Evolutionary conservation across 2,329 filamentous ascomycete species (phyloP), one percentile per base, ranked within the genome.

Genomic region (Alternaria consortialis): DNA sequence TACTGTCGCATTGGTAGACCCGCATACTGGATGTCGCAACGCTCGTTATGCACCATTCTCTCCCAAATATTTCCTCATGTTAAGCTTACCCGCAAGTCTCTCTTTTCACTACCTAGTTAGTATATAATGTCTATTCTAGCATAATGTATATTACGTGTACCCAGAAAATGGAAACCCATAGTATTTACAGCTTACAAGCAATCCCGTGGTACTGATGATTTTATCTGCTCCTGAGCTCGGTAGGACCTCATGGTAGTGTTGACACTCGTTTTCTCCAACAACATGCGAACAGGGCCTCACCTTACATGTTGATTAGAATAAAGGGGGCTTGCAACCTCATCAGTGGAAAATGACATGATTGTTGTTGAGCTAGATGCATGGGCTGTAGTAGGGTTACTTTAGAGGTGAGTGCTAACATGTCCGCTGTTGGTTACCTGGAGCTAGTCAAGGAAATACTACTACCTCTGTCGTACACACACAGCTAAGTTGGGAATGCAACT

Each of bases 41-140:
- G 46, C 46, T 50, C 31, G 23, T 50, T 50, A 50, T 36, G 46
- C 46, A 50, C 8, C 32, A 50, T 36, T 50, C 46, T 31, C 32
- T 25, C 15, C 27, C 20, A 36, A 23, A n/a, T 50, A 20, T 36
- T 36, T 36, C 46, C 5, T 50, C 25, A 37, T 36, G 12, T 50
- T 7, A 15, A 31, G 31, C 46, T 50, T 13, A 50, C 46, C 31
- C 32, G 23, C 32, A 36, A 37, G 46, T 50, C 46, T 50, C 20
- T 50, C 46, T 25, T 50, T 50, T 37, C 20, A 8, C 13, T 50
- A 50, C 46, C 7, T 25, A 37, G 17, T 37, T 37, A 50, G 31
- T 37, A 27, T 27, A 50, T 50, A 50, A 50, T 50, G 31, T 50
- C 5, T 50, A 36, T 48, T 48, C 8, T 23, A 34, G 23, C 7